Evolutionary conservation across 306 rosid species (phyloP).

Genomic region (Betula pendula): DNA sequence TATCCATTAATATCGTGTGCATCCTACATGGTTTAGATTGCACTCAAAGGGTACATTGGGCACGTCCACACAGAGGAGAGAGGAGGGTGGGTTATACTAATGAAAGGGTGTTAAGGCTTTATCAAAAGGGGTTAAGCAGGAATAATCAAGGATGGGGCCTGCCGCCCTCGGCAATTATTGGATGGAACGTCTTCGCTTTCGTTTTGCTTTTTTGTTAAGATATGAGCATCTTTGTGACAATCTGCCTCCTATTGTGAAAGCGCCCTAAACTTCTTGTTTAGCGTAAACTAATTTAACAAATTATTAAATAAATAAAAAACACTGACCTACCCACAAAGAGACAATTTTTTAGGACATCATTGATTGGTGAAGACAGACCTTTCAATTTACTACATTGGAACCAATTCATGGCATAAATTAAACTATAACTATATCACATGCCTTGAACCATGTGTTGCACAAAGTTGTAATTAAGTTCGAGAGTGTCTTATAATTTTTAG

Average conservation of each 20-base stretch:
- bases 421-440: no score
- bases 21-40: neutral
- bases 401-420: no score
- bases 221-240: slow-evolving; percentile 25
- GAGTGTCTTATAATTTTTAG: no score
- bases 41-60: slow-evolving; percentile 11
- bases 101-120: slow-evolving; percentile 65
- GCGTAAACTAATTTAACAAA: slow-evolving; percentile 1
- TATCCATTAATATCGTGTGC: neutral
- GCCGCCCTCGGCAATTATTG: slow-evolving; percentile 59
- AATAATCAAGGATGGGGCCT: slow-evolving; percentile 57
- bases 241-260: slow-evolving; percentile 23
- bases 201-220: slow-evolving; percentile 68
- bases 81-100: neutral
- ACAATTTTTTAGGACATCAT: neutral
- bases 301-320: neutral
- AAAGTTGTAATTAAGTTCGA: no score
- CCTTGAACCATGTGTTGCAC: no score
- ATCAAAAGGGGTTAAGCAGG: slow-evolving; percentile 71
- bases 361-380: no score
- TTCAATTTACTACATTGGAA: no score
- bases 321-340: neutral
- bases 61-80: neutral
- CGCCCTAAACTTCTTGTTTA: slow-evolving; percentile 23
- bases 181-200: slow-evolving; percentile 59